These are phyloP conservation scores for Fragilaria crotonensis DNA, from an alignment of 108 stramenopile genomes.

Conservation along the genomic window DNA sequence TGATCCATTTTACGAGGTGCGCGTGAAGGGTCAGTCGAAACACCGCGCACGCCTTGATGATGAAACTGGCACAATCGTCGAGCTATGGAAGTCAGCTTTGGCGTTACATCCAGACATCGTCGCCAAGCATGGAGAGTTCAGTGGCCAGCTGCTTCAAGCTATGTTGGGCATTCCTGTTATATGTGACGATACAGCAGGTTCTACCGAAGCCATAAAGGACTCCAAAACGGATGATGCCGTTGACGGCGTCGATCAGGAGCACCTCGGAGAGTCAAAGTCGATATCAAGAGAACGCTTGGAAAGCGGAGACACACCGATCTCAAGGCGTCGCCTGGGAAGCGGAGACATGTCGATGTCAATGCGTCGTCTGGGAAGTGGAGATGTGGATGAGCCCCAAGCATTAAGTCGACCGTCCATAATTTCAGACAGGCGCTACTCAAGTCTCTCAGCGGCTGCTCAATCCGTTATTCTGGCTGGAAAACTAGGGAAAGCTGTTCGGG, in stretches of 20 bases:
- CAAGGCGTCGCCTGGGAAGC: not conserved
- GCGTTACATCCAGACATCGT: slow-evolving; percentile 65
- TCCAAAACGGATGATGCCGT: not conserved
- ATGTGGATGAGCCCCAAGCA: not conserved
- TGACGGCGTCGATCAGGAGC: not conserved
- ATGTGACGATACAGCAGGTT: not conserved
- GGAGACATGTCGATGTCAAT: not conserved
- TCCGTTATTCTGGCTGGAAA: slow-evolving; percentile 31
- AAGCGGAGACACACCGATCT: slow-evolving; percentile 13
- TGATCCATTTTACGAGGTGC: not conserved
- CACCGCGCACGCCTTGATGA: not conserved
- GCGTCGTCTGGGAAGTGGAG: not conserved
- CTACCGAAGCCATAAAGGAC: slow-evolving; percentile 3
- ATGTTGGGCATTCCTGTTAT: slow-evolving; percentile 75
- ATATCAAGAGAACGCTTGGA: slow-evolving; percentile 2
- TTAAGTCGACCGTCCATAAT: not conserved
- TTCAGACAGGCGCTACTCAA: slow-evolving; percentile 10
- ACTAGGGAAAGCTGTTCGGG: slow-evolving; percentile 29
- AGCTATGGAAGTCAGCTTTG: slow-evolving; percentile 71
- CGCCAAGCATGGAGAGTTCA: slow-evolving; percentile 63
- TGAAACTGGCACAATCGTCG: slow-evolving; percentile 38
- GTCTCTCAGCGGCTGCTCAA: slow-evolving; percentile 21
- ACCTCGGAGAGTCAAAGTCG: not conserved
- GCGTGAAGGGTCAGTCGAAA: not conserved
- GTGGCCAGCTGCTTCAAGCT: slow-evolving; percentile 62